Conservation (phyloP, 768 basidiomycete species). For the Tubosaeta sp. region DNA sequence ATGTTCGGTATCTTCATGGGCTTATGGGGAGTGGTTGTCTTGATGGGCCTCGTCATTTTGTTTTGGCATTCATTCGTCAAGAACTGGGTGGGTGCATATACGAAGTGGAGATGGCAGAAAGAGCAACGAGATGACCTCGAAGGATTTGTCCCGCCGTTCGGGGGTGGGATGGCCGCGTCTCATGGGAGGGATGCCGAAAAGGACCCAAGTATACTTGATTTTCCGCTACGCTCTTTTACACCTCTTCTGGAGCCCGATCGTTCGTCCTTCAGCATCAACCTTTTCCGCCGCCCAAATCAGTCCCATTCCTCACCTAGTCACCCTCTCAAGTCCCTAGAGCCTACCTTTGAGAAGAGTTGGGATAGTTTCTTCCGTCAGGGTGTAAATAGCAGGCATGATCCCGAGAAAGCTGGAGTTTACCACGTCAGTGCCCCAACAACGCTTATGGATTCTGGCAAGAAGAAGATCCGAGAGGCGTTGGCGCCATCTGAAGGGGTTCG, state of each 20-base stretch:
- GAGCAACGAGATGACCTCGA: constrained; percentile 50
- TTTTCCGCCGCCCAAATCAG: constrained; percentile 37
- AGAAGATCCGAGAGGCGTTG: constrained; percentile 28
- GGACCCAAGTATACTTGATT: constrained; percentile 14
- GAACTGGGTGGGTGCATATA: constrained; percentile 42
- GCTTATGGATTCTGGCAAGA: constrained; percentile 44
- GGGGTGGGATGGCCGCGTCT: constrained; percentile 12
- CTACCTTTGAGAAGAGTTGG: constrained; percentile 39
- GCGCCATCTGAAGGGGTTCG: constrained; percentile 6
- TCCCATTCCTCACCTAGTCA: constrained; percentile 25
- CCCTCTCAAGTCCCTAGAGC: constrained; percentile 25
- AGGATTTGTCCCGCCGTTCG: constrained; percentile 33
- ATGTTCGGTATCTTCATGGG: constrained; percentile 82
- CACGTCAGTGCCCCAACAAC: constrained; percentile 35
- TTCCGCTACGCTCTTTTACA: constrained; percentile 44
- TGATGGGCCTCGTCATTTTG: constrained; percentile 70
- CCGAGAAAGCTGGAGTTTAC: constrained; percentile 22
- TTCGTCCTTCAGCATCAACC: constrained; percentile 28
- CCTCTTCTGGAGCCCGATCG: constrained; percentile 41
- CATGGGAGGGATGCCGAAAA: constrained; percentile 24
- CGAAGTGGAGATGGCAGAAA: constrained; percentile 45
- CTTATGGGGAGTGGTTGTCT: constrained; percentile 77
- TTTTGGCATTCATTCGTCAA: constrained; percentile 69
- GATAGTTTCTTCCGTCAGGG: constrained; percentile 40
- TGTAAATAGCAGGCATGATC: constrained; percentile 11